Evolutionary conservation across 768 basidiomycete genomes (phyloP).

Genomic region (Auricularia auricula-judae): DNA sequence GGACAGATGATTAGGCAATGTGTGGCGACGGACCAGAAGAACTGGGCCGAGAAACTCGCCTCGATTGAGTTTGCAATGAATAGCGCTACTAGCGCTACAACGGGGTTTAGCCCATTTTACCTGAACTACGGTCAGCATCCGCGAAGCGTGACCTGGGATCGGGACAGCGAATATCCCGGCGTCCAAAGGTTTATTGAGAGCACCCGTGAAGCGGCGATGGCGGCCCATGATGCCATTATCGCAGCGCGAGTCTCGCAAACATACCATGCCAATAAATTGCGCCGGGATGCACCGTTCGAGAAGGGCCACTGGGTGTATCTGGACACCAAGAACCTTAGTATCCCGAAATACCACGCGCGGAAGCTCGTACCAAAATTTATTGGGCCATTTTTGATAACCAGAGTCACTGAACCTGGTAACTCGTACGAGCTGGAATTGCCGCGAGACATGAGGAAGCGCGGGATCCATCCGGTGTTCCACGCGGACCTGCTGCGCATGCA

Average conservation of each 20-base stretch:
- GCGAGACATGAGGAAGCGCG: constrained; percentile 15
- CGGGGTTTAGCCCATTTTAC: constrained; percentile 22
- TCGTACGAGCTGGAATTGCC: constrained; percentile 21
- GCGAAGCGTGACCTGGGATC: constrained; percentile 7
- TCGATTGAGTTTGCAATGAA: constrained; percentile 22
- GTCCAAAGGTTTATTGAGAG: constrained; percentile 10
- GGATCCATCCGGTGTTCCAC: constrained; percentile 26
- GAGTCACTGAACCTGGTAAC: constrained; percentile 8
- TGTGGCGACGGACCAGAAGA: constrained; percentile 19
- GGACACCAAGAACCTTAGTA: constrained; percentile 23
- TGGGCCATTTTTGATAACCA: constrained; percentile 25
- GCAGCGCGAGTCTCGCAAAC: constrained; percentile 19
- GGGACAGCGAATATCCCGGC: background rate
- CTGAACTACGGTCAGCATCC: constrained; percentile 21
- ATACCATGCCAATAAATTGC: constrained; percentile 17
- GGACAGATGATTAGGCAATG: constrained; percentile 20
- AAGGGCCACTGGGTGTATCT: constrained; percentile 26
- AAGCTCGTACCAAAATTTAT: constrained; percentile 29
- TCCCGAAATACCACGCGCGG: constrained; percentile 22
- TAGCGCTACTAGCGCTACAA: constrained; percentile 16
- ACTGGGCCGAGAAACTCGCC: constrained; percentile 11
- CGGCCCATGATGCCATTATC: constrained; percentile 3
- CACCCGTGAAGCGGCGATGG: constrained; percentile 13
- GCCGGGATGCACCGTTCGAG: constrained; percentile 15
- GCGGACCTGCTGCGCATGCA: constrained; percentile 18